phyloP scores from a whole-genome alignment of 2,329 filamentous ascomycete species.

The Zymoseptoria tritici region DNA sequence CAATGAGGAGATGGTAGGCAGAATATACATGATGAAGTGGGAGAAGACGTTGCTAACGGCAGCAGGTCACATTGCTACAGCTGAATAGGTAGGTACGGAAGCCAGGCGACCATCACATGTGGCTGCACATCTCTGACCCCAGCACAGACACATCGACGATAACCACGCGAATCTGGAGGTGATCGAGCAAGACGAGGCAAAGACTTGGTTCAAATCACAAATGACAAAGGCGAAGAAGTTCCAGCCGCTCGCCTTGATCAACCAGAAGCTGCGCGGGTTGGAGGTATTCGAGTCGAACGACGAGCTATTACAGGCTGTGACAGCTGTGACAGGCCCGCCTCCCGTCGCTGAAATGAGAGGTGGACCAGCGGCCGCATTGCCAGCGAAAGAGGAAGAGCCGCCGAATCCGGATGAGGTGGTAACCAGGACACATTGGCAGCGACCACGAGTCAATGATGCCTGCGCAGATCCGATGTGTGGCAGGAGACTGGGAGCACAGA shows the following conservation, averaged over 20 bases:
- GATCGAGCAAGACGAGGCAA: constrained; percentile 85
- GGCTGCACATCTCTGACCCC: constrained; percentile 10
- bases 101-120: not conserved
- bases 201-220: constrained; percentile 94
- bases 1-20: constrained; percentile 83
- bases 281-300: constrained; percentile 94
- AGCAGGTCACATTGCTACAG: constrained; percentile 80
- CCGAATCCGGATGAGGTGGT: constrained; percentile 85
- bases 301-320: constrained; percentile 33
- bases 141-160: constrained; percentile 69
- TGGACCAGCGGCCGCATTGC: constrained; percentile 22
- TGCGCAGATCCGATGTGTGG: constrained; percentile 86
- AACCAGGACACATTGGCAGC: constrained; percentile 83
- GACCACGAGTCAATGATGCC: constrained; percentile 61
- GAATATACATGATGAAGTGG: not conserved
- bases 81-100: constrained; percentile 59
- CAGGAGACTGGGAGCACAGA: constrained; percentile 67
- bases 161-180: constrained; percentile 82
- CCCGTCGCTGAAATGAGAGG: constrained; percentile 14
- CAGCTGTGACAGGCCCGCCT: constrained; percentile 17
- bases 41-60: constrained; percentile 19
- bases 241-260: constrained; percentile 81
- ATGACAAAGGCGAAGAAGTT: constrained; percentile 90
- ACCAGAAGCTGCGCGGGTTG: constrained; percentile 85
- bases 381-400: constrained; percentile 27